Conservation (phyloP, 2,329 filamentous ascomycete genomes). For the Gnomoniopsis smithogilvyi region DNA sequence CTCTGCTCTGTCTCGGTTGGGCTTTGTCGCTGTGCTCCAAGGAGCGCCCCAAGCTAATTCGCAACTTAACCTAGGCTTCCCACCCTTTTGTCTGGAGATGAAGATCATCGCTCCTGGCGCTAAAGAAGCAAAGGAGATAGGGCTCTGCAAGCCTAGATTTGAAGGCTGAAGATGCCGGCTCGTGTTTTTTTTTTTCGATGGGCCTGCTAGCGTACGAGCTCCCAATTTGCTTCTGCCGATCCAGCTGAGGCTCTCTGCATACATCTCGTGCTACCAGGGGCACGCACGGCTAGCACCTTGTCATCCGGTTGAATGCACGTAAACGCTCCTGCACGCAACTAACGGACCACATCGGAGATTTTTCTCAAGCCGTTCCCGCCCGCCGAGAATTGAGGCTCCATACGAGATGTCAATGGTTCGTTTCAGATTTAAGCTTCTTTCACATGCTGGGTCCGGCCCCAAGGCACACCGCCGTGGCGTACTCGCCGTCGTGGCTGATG, state of each 20-base stretch:
- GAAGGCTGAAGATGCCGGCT: neutral
- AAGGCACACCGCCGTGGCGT: slow-evolving; percentile 69
- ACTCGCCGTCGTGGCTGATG: slow-evolving; percentile 85
- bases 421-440: neutral
- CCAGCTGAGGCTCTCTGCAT: slow-evolving; percentile 1
- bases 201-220: neutral
- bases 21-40: neutral
- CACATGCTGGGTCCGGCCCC: slow-evolving; percentile 28
- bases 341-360: neutral
- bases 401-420: too few species aligned
- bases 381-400: neutral
- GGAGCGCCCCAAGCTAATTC: too few species aligned
- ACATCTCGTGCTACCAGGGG: neutral
- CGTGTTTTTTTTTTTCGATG: neutral
- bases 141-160: neutral
- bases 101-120: neutral
- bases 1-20: neutral
- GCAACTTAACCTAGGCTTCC: neutral
- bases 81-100: neutral
- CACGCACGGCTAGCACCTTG: neutral
- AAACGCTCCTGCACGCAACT: neutral
- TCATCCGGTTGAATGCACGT: neutral
- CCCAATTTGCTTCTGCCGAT: neutral
- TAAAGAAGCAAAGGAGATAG: neutral
- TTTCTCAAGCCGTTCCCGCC: neutral